Evolutionary conservation across 495 filamentous ascomycete genomes (phyloP).

Genomic region (Talaromyces ruber): DNA sequence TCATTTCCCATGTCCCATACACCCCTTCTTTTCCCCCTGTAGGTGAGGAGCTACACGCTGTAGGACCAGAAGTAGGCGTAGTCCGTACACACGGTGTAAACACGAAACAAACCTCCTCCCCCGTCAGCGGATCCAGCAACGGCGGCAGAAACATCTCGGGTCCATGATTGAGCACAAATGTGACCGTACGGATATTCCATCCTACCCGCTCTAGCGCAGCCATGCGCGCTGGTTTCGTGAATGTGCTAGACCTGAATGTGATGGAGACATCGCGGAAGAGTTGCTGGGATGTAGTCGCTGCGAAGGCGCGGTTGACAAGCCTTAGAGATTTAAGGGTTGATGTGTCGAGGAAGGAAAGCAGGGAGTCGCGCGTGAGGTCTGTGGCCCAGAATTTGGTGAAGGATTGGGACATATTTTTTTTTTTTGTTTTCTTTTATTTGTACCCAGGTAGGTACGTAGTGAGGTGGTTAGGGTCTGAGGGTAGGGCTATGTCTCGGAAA

Average conservation of each 20-base stretch:
- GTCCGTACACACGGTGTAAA: slow-evolving; percentile 54
- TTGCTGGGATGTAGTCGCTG: slow-evolving; percentile 32
- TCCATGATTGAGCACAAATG: slow-evolving; percentile 61
- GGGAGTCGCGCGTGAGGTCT: slow-evolving; percentile 30
- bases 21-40: slow-evolving; percentile 20
- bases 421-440: background rate
- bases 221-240: slow-evolving; percentile 58
- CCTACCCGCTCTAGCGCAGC: slow-evolving; percentile 65
- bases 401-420: slow-evolving; percentile 13
- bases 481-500: background rate
- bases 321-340: slow-evolving; percentile 39
- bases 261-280: slow-evolving; percentile 40
- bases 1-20: slow-evolving; percentile 56
- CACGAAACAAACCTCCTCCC: slow-evolving; percentile 63
- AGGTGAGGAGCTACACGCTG: slow-evolving; percentile 18
- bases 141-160: slow-evolving; percentile 67
- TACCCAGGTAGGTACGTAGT: background rate
- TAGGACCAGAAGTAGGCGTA: background rate
- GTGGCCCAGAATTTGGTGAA: slow-evolving; percentile 42
- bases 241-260: slow-evolving; percentile 57
- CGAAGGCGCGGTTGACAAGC: slow-evolving; percentile 44
- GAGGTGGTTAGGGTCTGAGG: background rate
- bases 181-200: slow-evolving; percentile 59
- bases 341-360: slow-evolving; percentile 28
- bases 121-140: slow-evolving; percentile 59